A percentile compares a stretch with the other conserved stretches of the same genome.
Evolutionary conservation across 805 yeast species (phyloP).

Genomic region (Ogataea saltuana): DNA sequence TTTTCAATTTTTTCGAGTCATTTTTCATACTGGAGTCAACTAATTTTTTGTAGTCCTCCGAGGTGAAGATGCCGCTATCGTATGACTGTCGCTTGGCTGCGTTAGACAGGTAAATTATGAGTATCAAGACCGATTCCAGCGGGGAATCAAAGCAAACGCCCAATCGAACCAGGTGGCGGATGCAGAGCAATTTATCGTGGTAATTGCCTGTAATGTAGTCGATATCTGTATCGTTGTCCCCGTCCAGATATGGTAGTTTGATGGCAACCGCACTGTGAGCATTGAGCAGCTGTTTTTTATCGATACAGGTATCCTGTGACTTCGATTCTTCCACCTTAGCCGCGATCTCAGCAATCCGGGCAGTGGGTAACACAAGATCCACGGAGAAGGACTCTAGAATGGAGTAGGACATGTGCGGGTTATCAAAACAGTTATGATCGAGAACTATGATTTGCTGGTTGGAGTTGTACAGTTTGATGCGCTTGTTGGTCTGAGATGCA

Average conservation of each 20-base stretch:
- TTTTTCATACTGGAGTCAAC: neutral
- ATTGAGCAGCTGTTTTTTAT: conserved; percentile 4
- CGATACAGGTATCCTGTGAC: neutral
- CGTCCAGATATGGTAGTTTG: conserved; percentile 20
- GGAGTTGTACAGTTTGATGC: conserved; percentile 10
- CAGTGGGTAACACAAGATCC: conserved; percentile 15
- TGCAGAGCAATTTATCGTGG: conserved; percentile 16
- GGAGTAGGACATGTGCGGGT: conserved; percentile 4
- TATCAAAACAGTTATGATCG: conserved; percentile 10
- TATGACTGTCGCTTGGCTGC: conserved; percentile 7
- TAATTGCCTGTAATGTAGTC: conserved; percentile 17
- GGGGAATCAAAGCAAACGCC: conserved; percentile 6
- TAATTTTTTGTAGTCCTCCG: neutral
- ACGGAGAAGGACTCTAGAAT: conserved; percentile 8
- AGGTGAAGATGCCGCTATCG: neutral
- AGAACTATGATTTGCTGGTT: conserved; percentile 13
- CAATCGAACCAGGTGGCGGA: conserved; percentile 12
- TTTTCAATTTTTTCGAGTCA: conserved; percentile 3
- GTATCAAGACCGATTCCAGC: conserved; percentile 12
- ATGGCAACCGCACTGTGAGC: conserved; percentile 5
- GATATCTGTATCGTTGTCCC: conserved; percentile 12
- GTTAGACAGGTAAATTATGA: conserved; percentile 11
- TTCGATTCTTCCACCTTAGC: conserved; percentile 3
- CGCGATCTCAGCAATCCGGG: neutral
- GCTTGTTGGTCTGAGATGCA: neutral